Percentiles rank a stretch among this genome's conserved stretches.
Evolutionary conservation across 495 filamentous ascomycete species (phyloP).

Genomic region (Penicillium antarcticum): DNA sequence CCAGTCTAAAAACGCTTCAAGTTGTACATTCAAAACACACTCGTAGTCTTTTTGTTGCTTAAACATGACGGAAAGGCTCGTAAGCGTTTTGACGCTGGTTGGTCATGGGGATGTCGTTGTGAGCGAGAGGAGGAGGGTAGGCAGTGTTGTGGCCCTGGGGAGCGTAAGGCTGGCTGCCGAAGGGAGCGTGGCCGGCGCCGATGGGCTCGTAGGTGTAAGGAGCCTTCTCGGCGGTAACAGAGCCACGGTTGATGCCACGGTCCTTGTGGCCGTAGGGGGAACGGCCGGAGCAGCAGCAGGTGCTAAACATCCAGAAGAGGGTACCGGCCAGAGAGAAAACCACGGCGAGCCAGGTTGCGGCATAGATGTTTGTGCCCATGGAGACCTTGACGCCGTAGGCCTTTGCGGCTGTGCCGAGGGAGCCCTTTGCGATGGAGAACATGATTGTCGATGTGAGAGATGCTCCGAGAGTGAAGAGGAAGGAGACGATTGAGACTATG

Average conservation of each 20-base stretch:
- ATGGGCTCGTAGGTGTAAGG: conserved; percentile 52
- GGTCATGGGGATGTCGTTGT: conserved; percentile 23
- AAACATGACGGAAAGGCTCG: conserved; percentile 46
- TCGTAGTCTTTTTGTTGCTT: conserved; percentile 16
- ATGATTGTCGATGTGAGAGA: conserved; percentile 57
- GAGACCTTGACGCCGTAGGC: conserved; percentile 62
- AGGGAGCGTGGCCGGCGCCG: conserved; percentile 24
- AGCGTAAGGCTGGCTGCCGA: conserved; percentile 11
- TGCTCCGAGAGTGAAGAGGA: conserved; percentile 55
- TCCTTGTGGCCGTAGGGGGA: conserved; percentile 44
- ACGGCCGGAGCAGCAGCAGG: conserved; percentile 83
- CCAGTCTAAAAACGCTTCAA: conserved; percentile 22
- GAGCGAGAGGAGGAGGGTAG: conserved; percentile 23
- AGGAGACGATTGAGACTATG: conserved; percentile 60
- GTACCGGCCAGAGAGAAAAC: conserved; percentile 68
- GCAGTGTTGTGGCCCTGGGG: conserved; percentile 24
- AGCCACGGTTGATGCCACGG: conserved; percentile 14
- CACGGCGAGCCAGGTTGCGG: conserved; percentile 72
- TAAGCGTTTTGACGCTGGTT: conserved; percentile 32
- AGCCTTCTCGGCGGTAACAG: conserved; percentile 45
- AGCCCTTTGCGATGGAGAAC: conserved; percentile 55
- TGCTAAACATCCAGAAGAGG: conserved; percentile 86
- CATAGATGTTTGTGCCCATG: conserved; percentile 66
- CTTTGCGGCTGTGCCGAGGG: conserved; percentile 59
- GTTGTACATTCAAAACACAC: conserved; percentile 4